Conservation (phyloP, 2,329 filamentous ascomycete species). For the Metarhizium sp. region DNA sequence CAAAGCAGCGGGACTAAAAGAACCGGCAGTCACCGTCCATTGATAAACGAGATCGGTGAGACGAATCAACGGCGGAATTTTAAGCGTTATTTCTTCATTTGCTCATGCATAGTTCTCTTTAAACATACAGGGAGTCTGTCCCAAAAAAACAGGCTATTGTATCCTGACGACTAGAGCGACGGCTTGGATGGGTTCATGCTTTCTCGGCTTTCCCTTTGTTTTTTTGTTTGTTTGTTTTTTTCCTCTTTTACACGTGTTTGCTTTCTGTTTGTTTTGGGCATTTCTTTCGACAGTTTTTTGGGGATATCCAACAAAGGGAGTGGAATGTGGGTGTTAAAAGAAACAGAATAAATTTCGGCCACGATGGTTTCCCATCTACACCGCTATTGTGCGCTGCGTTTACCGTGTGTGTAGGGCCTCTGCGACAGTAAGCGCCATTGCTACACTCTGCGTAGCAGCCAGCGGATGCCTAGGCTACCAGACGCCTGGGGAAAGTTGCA, state of each 20-base stretch:
- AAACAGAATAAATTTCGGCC: neutral
- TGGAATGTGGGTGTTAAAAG: neutral
- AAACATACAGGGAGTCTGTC: neutral
- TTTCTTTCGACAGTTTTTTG: neutral
- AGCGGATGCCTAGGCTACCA: too few relatives aligned
- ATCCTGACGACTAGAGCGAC: neutral
- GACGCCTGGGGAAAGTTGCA: too few relatives aligned
- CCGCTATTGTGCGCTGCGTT: neutral
- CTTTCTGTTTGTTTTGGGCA: neutral
- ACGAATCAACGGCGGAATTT: neutral
- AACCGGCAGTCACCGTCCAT: neutral
- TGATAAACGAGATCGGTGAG: neutral
- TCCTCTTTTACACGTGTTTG: neutral
- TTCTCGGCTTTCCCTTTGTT: neutral
- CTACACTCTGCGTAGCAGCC: too few relatives aligned
- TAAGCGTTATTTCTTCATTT: neutral
- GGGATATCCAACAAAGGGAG: neutral
- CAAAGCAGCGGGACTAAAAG: neutral
- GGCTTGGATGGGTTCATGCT: neutral
- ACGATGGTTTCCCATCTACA: neutral
- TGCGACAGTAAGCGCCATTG: too few relatives aligned
- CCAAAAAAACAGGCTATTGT: neutral
- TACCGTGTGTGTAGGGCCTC: neutral
- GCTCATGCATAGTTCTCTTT: neutral
- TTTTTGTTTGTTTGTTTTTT: neutral